Percentiles rank a stretch among this genome's conserved stretches.
Conservation (phyloP, 345 rosid species). For the Salix arbutifolia region DNA sequence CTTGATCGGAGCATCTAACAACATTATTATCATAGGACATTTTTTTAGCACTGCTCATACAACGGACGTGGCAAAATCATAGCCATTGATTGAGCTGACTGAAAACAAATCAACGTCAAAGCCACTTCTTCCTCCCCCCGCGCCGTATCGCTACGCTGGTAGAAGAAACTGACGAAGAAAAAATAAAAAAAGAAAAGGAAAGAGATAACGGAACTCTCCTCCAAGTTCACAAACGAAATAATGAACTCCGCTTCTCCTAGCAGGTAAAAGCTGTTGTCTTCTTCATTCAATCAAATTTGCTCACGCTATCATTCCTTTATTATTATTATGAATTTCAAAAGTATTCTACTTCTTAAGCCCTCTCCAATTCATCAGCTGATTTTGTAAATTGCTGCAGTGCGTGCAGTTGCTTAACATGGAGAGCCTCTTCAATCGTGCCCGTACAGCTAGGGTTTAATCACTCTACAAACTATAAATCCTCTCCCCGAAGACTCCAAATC, state of each 20-base stretch:
- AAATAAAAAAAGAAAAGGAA: too few species aligned
- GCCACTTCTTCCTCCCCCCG: too few species aligned
- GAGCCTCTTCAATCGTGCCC: slow-evolving; percentile 30
- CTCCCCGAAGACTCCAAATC: slow-evolving; percentile 17
- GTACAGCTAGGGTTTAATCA: slow-evolving; percentile 33
- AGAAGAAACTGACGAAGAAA: neutral
- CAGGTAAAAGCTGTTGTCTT: neutral
- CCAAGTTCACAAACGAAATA: neutral
- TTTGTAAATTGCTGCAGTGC: slow-evolving; percentile 22
- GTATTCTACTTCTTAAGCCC: neutral
- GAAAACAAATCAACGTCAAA: neutral
- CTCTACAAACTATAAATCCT: neutral
- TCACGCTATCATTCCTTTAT: neutral
- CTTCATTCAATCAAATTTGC: neutral
- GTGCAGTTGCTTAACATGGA: slow-evolving; percentile 38
- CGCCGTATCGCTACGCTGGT: neutral
- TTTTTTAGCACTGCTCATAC: too few species aligned
- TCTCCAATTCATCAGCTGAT: neutral
- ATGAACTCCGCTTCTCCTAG: neutral
- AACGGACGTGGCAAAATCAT: neutral
- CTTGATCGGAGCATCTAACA: neutral
- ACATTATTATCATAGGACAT: neutral
- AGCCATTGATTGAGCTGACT: neutral
- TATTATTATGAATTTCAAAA: neutral
- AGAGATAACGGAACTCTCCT: neutral